Evolutionary conservation across 2,329 filamentous ascomycete species (phyloP), one percentile per base, ranked within the genome.

Genomic region (Cordyceps javanica): DNA sequence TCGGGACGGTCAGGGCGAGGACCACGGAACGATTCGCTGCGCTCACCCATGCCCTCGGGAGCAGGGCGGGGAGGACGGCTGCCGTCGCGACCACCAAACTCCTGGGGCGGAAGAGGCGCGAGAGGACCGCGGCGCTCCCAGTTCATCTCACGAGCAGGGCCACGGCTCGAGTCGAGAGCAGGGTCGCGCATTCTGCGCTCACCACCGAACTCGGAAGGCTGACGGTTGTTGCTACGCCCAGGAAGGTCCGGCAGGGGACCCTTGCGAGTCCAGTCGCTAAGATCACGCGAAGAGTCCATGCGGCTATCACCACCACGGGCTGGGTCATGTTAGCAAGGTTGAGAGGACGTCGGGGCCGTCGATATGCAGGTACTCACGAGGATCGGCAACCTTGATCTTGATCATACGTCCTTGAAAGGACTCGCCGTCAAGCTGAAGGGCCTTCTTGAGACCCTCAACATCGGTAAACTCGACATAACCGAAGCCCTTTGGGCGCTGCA

Each of bases 71-170:
- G 72, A 39, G 80, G 72, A 32, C 78, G 79, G 69, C 80, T 81
- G 60, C 76, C 80, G 39, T 85, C 82, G 60, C 83, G 79, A 53
- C 79, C 77, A 51, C 72, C 75, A 57, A 77, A 76, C 62, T 86
- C 82, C 46, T 75, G 63, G 59, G 76, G 81, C 53, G 78, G 78
- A 64, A 76, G 79, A 23, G 93, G 90, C 42, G 93, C 90, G 57
- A 97, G 80, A 38, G 94, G 94, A 13, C 94, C 94, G 70, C 90
- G 94, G 66, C 94, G 89, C 75, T 97, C 93, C 94, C 94, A 99
- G 73, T 91, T 95, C 48, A 85, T 82, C 63, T 89, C 88, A 65
- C 89, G 87, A 62, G 85, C 78, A 60, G 85, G 77, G 26, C 45
- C 55, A 28, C 55, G 55, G 63, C 82, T 84, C 62, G 87, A 84